Conservation (phyloP, 2,329 filamentous ascomycete genomes). For the Nigrospora osmanthi region DNA sequence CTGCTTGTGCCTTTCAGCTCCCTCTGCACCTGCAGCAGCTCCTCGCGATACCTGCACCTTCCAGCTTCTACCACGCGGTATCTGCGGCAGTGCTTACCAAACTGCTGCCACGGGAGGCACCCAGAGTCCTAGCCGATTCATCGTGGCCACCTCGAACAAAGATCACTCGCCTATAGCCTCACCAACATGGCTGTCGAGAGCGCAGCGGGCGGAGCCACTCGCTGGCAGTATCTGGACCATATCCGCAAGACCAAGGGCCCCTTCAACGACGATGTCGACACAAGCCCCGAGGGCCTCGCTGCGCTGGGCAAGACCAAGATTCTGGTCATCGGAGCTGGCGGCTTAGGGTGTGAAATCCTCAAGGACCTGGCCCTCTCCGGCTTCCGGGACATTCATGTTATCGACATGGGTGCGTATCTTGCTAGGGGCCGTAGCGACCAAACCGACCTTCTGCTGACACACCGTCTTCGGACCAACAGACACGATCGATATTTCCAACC, state of each 20-base stretch:
- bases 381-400: constrained; percentile 96
- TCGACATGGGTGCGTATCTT: constrained; percentile 73
- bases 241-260: constrained; percentile 72
- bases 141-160: too few species aligned
- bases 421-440: background rate
- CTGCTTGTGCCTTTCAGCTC: too few species aligned
- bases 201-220: constrained; percentile 8
- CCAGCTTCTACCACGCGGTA: too few species aligned
- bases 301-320: constrained; percentile 66
- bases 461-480: constrained; percentile 40
- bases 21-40: too few species aligned
- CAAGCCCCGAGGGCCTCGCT: constrained; percentile 42
- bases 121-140: too few species aligned
- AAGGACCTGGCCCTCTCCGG: constrained; percentile 94
- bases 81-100: too few species aligned
- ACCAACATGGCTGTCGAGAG: constrained; percentile 10
- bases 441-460: constrained; percentile 6
- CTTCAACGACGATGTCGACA: constrained; percentile 62
- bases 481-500: constrained; percentile 96
- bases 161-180: background rate
- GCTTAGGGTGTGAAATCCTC: constrained; percentile 89
- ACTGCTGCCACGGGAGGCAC: too few species aligned
- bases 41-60: too few species aligned
- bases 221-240: constrained; percentile 76
- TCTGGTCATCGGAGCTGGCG: constrained; percentile 79